phyloP scores from a whole-genome alignment of 2,329 filamentous ascomycete species.

The Colletotrichum plurivorum region DNA sequence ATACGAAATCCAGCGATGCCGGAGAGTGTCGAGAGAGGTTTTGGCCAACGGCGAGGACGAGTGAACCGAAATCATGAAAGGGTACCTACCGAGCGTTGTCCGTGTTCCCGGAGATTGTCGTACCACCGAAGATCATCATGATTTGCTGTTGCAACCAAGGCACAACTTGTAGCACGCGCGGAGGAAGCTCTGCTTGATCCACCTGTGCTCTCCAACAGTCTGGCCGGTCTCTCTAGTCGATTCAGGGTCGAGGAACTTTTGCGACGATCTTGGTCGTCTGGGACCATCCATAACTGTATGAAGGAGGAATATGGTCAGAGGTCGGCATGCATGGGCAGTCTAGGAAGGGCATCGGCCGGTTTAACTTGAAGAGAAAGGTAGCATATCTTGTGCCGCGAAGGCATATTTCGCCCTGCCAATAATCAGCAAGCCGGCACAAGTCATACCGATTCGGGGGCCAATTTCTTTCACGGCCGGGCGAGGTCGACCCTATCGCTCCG shows the following conservation, averaged over 20 bases:
- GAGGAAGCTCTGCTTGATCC: not conserved
- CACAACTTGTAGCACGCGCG: not conserved
- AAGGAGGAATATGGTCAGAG: not conserved
- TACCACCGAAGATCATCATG: slow-evolving; percentile 11
- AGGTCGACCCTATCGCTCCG: not conserved
- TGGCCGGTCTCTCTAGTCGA: not conserved
- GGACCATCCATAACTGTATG: not conserved
- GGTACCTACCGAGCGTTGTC: slow-evolving; percentile 15
- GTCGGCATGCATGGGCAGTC: too few species aligned
- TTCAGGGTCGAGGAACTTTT: not conserved
- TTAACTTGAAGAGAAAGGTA: too few species aligned
- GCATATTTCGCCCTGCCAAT: too few species aligned
- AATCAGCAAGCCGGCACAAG: too few species aligned
- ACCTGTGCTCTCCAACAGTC: not conserved
- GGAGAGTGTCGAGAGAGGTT: not conserved
- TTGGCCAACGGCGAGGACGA: not conserved
- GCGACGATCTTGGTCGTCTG: not conserved
- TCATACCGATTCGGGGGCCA: not conserved
- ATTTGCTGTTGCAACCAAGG: not conserved
- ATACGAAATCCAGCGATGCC: slow-evolving; percentile 2
- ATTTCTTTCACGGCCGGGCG: not conserved
- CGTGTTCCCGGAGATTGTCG: slow-evolving; percentile 21
- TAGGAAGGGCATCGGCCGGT: too few species aligned
- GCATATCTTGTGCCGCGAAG: too few species aligned
- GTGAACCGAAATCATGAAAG: slow-evolving; percentile 7